Conservation (phyloP, 805 yeast genomes). For the Zygotorulaspora sp. region DNA sequence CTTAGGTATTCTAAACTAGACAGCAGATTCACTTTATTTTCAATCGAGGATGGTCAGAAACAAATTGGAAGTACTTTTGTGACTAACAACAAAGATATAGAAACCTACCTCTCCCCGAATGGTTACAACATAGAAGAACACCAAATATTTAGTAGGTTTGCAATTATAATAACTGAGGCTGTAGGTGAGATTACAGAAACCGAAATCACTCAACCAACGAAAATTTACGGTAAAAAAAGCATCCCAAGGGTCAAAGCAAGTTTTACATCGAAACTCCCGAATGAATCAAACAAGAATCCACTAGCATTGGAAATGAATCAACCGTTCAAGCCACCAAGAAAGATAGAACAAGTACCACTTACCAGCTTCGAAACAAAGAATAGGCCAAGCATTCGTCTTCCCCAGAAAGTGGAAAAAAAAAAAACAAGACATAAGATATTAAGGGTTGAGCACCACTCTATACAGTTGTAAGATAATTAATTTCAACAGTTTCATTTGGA, state of each 20-base stretch:
- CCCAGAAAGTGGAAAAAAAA: background rate
- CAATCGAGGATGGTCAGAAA: constrained; percentile 22
- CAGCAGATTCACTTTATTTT: constrained; percentile 24
- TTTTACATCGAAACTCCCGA: background rate
- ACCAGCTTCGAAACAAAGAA: background rate
- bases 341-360: constrained; percentile 3
- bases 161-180: constrained; percentile 23
- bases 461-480: too few species aligned
- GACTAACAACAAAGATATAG: constrained; percentile 24
- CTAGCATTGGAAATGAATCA: constrained; percentile 27
- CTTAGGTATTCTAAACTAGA: constrained; percentile 22
- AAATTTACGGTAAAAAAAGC: background rate
- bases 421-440: constrained; percentile 9
- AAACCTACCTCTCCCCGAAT: constrained; percentile 17
- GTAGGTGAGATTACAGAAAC: constrained; percentile 14
- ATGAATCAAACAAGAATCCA: constrained; percentile 2
- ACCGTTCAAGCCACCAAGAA: constrained; percentile 32
- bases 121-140: constrained; percentile 28
- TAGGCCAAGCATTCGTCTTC: constrained; percentile 1
- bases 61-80: constrained; percentile 24
- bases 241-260: background rate
- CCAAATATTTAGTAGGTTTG: constrained; percentile 25
- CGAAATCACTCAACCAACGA: background rate
- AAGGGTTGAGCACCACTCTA: constrained; percentile 13
- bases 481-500: too few species aligned